Conservation (phyloP, 1,284 basidiomycete genomes). For the Acaromyces ingoldii region DNA sequence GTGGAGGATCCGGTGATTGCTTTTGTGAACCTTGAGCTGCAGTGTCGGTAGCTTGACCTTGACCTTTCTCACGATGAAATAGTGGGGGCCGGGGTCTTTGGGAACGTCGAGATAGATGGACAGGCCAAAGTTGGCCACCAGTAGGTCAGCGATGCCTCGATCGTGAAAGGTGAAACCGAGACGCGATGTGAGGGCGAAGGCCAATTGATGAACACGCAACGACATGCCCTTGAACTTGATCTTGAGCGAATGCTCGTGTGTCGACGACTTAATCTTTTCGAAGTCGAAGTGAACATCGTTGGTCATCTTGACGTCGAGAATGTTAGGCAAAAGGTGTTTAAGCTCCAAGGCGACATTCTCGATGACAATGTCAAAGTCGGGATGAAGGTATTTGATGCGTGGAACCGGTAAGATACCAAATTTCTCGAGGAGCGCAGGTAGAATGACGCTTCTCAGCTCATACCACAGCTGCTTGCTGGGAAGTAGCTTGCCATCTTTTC, state of each 20-base stretch:
- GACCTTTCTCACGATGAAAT: conserved; percentile 16
- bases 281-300: conserved; percentile 21
- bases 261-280: conserved; percentile 7
- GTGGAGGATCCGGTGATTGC: conserved; percentile 16
- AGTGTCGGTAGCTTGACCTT: conserved; percentile 15
- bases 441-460: conserved; percentile 5
- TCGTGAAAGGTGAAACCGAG: conserved; percentile 15
- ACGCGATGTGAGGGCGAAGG: conserved; percentile 10
- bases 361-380: conserved; percentile 18
- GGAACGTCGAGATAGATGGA: conserved; percentile 15
- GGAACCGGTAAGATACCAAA: conserved; percentile 17
- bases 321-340: conserved; percentile 10
- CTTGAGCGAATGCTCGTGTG: conserved; percentile 12
- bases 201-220: conserved; percentile 12
- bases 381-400: conserved; percentile 17
- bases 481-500: conserved; percentile 5
- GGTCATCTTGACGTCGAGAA: conserved; percentile 9
- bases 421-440: conserved; percentile 9
- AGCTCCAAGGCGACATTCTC: conserved; percentile 19
- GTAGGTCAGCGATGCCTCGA: conserved; percentile 15
- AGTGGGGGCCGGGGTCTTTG: conserved; percentile 8
- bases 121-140: conserved; percentile 14
- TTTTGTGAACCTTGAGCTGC: conserved; percentile 13
- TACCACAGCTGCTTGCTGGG: conserved; percentile 2
- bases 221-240: conserved; percentile 20